Conservation (phyloP, 257 asterid species). For the Salvia miltiorrhiza region DNA sequence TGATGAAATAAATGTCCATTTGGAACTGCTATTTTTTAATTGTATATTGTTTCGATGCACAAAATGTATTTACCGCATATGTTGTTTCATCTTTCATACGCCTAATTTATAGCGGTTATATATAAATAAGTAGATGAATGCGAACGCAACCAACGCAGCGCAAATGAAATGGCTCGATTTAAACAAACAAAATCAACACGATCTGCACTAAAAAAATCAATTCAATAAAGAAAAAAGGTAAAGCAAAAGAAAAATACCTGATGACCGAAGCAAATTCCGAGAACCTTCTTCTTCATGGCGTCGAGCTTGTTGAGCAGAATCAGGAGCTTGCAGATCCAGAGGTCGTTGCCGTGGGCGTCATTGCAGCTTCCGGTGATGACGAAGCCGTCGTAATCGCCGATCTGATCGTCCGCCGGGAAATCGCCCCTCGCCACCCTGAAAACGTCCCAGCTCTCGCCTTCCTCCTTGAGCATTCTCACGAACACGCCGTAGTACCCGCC, state of each 20-base stretch:
- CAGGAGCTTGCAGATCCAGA: slow-evolving; percentile 65
- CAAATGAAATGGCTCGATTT: slow-evolving; percentile 1
- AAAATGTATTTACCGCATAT: neutral
- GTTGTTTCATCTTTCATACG: neutral
- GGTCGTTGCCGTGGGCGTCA: slow-evolving; percentile 83
- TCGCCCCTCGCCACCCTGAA: slow-evolving; percentile 65
- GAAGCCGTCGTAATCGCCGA: slow-evolving; percentile 61
- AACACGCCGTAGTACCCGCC: slow-evolving; percentile 90
- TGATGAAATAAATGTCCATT: slow-evolving; percentile 7
- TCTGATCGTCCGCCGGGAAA: slow-evolving; percentile 74
- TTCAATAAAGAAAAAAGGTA: neutral
- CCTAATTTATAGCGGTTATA: neutral
- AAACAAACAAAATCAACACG: slow-evolving; percentile 9
- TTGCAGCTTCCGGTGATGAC: slow-evolving; percentile 88
- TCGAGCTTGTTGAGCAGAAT: slow-evolving; percentile 52
- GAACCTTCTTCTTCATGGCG: slow-evolving; percentile 63
- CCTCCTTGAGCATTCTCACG: slow-evolving; percentile 78
- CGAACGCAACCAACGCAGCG: slow-evolving; percentile 1
- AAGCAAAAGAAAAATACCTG: slow-evolving; percentile 40
- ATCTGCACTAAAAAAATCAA: neutral
- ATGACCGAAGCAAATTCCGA: slow-evolving; percentile 90
- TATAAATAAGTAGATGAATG: neutral
- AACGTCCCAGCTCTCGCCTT: slow-evolving; percentile 76
- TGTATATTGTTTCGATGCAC: neutral
- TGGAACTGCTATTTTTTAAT: neutral